phyloP scores from a whole-genome alignment of 2,329 filamentous ascomycete genomes.

The Sporothrix brunneoviolacea region DNA sequence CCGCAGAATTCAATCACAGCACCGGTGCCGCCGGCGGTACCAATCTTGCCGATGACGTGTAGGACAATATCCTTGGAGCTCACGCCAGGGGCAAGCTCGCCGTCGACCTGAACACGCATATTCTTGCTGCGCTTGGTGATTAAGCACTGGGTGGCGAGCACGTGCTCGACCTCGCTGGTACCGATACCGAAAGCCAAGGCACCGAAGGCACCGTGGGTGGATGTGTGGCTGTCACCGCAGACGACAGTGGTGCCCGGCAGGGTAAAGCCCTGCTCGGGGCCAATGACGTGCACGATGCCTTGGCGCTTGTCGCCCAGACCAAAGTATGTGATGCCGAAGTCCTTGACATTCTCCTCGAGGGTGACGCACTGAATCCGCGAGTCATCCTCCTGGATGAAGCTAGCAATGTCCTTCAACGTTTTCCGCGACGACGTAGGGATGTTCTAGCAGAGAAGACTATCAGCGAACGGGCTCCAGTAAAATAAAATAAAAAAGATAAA shows the following conservation, averaged over 20 bases:
- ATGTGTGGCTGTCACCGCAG: slow-evolving; percentile 96
- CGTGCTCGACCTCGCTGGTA: slow-evolving; percentile 97
- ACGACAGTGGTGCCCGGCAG: slow-evolving; percentile 94
- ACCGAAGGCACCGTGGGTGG: slow-evolving; percentile 94
- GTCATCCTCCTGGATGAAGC: slow-evolving; percentile 92
- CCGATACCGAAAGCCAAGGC: slow-evolving; percentile 94
- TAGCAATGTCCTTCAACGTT: slow-evolving; percentile 84
- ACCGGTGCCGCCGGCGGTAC: slow-evolving; percentile 90
- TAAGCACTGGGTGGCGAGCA: slow-evolving; percentile 90
- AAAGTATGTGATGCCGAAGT: slow-evolving; percentile 95
- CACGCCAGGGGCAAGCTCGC: slow-evolving; percentile 80
- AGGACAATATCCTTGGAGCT: slow-evolving; percentile 95
- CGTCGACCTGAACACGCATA: slow-evolving; percentile 95
- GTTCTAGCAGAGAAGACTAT: slow-evolving; percentile 55
- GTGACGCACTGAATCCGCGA: slow-evolving; percentile 91
- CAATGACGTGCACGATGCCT: slow-evolving; percentile 97
- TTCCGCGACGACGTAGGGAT: slow-evolving; percentile 88
- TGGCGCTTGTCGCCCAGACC: slow-evolving; percentile 93
- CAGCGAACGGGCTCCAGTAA: too few species aligned
- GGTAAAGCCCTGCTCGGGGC: slow-evolving; percentile 97
- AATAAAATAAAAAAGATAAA: too few species aligned
- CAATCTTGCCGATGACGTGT: slow-evolving; percentile 86
- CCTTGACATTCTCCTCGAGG: slow-evolving; percentile 94
- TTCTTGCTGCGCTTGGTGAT: slow-evolving; percentile 96
- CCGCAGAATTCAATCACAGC: slow-evolving; percentile 97